Base-by-base conservation (phyloP, 805 yeast species). In the Torulaspora gathmanii region DNA sequence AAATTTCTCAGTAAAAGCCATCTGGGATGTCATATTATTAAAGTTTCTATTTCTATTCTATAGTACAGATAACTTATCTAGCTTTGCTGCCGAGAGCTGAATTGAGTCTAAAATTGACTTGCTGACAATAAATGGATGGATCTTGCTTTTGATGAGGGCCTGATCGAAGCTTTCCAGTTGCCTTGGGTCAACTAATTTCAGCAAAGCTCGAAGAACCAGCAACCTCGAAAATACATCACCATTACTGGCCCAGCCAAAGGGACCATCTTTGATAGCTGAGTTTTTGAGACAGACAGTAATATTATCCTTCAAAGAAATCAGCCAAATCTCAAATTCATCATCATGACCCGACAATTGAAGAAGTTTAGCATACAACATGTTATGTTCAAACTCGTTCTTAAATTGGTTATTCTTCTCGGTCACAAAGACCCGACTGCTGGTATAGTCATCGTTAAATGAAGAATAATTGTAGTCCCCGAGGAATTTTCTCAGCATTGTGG, bases 391-490 rank as follows among this genome's bases (percentile, higher is more conserved):
- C 11, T 71, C 73, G 56, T 81, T 78, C 52, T 80, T 70, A 63
- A 80, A 86, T 31, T 83, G 73, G 52, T 87, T 86, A 44, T 73
- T 77, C 54, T 77, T 78, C 57, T 88, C 96, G 5, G 73, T 64
- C 5, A 79, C 79, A 61, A 87, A 88, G 33, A 88, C 60, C 2
- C 71, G 67, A 15, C 69, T 63, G 17, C 37, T 16, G 63, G 68
- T 5, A 50, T 45, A n/a, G 35, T 34, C 31, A 31, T 22, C 33
- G 16, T 47, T 37, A 11, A 50, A 44, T 2, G 47, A 34, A 27
- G 56, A 53, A 10, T 51, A 42, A 20, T 60, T 62, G 2, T 43
- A 36, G 26, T 52, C 48, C 4, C 37, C 22, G 33, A 60, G 34
- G 6, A 50, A 46, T 8, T 47, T 34, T n/a, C 49, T 37, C 1